Percentiles rank a stretch among this genome's conserved stretches.
Evolutionary conservation across 176 grass and related monocot species (phyloP).

Genomic region (Phragmites australis): DNA sequence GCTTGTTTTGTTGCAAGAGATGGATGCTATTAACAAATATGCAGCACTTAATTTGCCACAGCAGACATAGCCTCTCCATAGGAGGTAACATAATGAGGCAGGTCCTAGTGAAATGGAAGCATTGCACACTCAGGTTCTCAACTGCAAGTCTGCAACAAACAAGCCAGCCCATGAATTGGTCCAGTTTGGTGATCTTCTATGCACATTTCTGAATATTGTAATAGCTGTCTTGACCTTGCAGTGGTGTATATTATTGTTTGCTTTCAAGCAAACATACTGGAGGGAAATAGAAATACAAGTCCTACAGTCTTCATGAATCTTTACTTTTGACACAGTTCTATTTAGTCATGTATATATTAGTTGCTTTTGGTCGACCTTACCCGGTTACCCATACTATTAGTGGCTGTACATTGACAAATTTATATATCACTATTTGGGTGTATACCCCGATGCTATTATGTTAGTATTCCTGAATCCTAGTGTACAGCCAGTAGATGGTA

Average conservation of each 20-base stretch:
- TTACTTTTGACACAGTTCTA: background rate
- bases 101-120: conserved; percentile 7
- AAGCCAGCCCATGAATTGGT: background rate
- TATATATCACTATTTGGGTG: background rate
- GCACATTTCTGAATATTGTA: background rate
- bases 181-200: background rate
- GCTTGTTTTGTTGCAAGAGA: background rate
- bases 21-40: background rate
- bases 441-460: background rate
- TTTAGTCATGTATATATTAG: background rate
- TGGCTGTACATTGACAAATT: background rate
- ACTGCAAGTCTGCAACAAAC: background rate
- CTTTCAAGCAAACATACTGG: background rate
- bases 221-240: background rate
- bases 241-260: background rate
- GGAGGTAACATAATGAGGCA: background rate
- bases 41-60: background rate
- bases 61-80: background rate
- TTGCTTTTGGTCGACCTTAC: background rate
- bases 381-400: background rate
- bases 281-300: background rate
- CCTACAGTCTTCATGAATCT: background rate
- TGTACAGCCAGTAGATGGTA: background rate
- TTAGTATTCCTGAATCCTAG: background rate
- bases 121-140: background rate